Conservation (phyloP, 148 eudicot species). For the Vaccinium darrowii region DNA sequence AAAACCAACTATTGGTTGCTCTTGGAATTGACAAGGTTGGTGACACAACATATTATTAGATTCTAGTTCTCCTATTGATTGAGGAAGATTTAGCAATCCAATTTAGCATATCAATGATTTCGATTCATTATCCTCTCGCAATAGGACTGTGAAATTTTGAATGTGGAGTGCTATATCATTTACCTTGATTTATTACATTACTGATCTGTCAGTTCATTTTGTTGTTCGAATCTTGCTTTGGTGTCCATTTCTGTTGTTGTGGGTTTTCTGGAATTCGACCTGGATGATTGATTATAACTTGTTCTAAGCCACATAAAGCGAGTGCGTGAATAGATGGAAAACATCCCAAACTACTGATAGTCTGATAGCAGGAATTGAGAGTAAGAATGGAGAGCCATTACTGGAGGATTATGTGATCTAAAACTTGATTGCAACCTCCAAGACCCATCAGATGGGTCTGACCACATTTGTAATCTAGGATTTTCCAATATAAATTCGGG, state of each 20-base stretch:
- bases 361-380: not conserved
- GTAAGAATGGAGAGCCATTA: not conserved
- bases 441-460: not conserved
- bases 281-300: not conserved
- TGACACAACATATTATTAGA: not conserved
- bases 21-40: constrained; percentile 56
- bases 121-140: not conserved
- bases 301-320: not conserved
- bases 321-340: not conserved
- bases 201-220: not conserved
- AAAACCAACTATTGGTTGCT: constrained; percentile 43
- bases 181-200: not conserved
- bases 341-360: too few species aligned
- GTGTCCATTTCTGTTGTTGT: not conserved
- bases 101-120: not conserved
- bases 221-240: not conserved
- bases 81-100: not conserved
- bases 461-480: not conserved
- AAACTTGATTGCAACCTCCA: not conserved
- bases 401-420: too few species aligned
- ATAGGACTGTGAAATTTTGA: not conserved
- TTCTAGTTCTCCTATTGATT: not conserved
- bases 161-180: not conserved
- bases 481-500: not conserved
- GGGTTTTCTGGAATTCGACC: not conserved